Evolutionary conservation across 1,139 yeast genomes (phyloP), one percentile per base, ranked within the genome.

Genomic region (Suhomyces taliae): DNA sequence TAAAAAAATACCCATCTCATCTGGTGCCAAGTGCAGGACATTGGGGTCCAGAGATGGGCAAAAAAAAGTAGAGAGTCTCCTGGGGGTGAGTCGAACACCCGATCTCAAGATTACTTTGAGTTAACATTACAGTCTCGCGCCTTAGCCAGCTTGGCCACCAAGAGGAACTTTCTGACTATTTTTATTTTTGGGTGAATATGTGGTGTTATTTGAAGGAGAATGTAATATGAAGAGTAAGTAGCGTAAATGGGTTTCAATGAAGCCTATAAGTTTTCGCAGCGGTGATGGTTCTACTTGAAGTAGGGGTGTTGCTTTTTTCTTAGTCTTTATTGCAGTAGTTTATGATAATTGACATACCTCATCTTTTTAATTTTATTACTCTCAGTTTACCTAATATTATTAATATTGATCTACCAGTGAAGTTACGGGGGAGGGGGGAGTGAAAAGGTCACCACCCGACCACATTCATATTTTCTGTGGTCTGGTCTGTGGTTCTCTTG

Each of bases 1-100:
- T 31, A 47, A 48, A 45, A 48, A 48, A 48, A 48, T 39, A 34
- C 32, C 33, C 46, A 48, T 45, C 48, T 48, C 48, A 45, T 48
- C 48, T 34, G 34, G 36, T 8, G 3, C 27, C 37, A 34, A 36
- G 36, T 43, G 47, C 50, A 44, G 47, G 47, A 35, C 2, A 2
- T 14, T 14, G 4, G 29, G 7, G 34, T 19, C 24, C 4, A 19
- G 6, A 19, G 34, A 14, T 12, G 27, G 14, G 9, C 10, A 33
- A 34, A 29, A 19, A 27, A 50, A 48, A 63, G 79, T 70, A 67
- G 64, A 57, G 65, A 65, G 56, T 83, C 87, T 82, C 87, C 83
- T 78, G 85, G 83, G 87, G 84, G 87, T 78, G 87, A 82, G 81
- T 83, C 87, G 88, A 83, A 83, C 88, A 78, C 87, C 85, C 87